Evolutionary conservation across 495 filamentous ascomycete species (phyloP).

Genomic region (Baudoinia panamericana): DNA sequence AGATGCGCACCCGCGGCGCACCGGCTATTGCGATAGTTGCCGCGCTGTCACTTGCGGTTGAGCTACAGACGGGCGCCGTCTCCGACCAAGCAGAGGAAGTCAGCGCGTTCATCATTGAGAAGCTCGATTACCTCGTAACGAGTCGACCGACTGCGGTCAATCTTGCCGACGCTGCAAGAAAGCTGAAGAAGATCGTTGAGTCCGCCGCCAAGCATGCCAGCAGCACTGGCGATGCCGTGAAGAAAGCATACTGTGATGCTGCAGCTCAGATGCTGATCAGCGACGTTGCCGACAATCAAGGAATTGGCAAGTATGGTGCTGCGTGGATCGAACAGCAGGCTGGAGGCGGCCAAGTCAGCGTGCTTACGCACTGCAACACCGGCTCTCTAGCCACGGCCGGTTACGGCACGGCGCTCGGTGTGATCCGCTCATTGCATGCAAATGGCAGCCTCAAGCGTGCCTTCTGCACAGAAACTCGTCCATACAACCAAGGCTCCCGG

Average conservation of each 20-base stretch:
- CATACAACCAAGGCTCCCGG: slow-evolving; percentile 94
- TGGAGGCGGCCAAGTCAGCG: slow-evolving; percentile 41
- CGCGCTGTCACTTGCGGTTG: slow-evolving; percentile 70
- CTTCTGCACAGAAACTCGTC: slow-evolving; percentile 92
- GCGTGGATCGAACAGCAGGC: slow-evolving; percentile 57
- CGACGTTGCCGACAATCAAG: slow-evolving; percentile 73
- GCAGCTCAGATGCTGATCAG: slow-evolving; percentile 81
- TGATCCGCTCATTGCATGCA: slow-evolving; percentile 71
- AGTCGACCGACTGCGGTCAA: slow-evolving; percentile 93
- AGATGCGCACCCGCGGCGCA: slow-evolving; percentile 87
- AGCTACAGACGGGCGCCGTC: slow-evolving; percentile 36
- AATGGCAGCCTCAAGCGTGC: slow-evolving; percentile 54
- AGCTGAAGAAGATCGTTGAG: slow-evolving; percentile 50
- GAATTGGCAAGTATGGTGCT: slow-evolving; percentile 70
- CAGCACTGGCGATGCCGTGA: slow-evolving; percentile 37
- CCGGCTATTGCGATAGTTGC: slow-evolving; percentile 97
- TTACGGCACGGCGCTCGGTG: slow-evolving; percentile 88
- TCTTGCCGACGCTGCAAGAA: slow-evolving; percentile 72
- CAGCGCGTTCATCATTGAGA: slow-evolving; percentile 51
- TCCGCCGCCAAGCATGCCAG: slow-evolving; percentile 28
- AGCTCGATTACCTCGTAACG: slow-evolving; percentile 68
- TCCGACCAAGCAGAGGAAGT: slow-evolving; percentile 43
- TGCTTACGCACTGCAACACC: slow-evolving; percentile 95
- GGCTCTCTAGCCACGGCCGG: slow-evolving; percentile 91
- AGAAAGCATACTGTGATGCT: slow-evolving; percentile 53